Evolutionary conservation across 2,329 filamentous ascomycete genomes (phyloP), one percentile per base, ranked within the genome.

Genomic region (Epichloe sp.): DNA sequence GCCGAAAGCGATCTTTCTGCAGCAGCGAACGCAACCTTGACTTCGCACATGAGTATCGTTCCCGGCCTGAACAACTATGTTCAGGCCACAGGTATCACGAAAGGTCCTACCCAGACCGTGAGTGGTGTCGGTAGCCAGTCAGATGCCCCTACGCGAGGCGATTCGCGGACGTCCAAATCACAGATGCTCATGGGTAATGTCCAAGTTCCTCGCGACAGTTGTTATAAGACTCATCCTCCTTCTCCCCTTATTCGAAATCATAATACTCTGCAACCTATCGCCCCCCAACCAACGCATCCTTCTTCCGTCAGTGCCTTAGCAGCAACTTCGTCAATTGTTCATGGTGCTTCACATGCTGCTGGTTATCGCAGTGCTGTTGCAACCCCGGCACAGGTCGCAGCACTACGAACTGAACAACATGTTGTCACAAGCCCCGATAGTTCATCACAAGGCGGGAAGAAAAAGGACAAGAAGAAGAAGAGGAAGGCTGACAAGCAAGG

Each of bases 261-360:
- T 63, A 83, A 89, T 63, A 83, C 90, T 59, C 78, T 82, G 48
- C 83, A 82, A 37, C 85, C 84, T 42, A 70, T 84, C 61, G 86
- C 86, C 86, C 87, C 87, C 26, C 86, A 87, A 61, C 85, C 87
- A 49, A 81, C 82, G 47, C 83, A 86, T 61, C 80, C 80, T 56
- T 75, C 85, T 64, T 71, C 76, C 56, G 62, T 83, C 68, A 70
- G 77, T 58, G 67, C 52, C 4, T 36, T 54, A 5, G 43, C 52
- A 17, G 40, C 38, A 35, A 47, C 52, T 37, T 54, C 52, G 8
- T 21, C 49, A n/a, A 23, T 35, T 8, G 19, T 45, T 21, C 53
- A 47, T 6, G 49, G 50, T 2, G 7, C 34, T 15, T 7, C 48
- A 12, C 44, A 44, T 17, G 45, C 44, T 17, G 44, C 38, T 31